Evolutionary conservation across 768 basidiomycete genomes (phyloP).

Genomic region (Trametes elegans): DNA sequence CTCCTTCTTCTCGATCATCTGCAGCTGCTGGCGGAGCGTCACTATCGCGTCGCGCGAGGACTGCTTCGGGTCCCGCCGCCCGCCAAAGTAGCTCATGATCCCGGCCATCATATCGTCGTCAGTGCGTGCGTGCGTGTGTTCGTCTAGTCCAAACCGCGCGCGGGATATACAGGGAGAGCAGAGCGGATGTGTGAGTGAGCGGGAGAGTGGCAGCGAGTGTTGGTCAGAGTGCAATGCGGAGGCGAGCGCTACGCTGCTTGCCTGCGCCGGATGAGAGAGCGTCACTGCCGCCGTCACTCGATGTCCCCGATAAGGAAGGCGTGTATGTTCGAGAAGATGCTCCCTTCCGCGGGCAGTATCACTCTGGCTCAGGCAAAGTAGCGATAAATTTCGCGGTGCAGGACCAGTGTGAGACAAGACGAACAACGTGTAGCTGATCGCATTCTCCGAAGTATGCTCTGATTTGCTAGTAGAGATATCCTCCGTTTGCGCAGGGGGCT

Average conservation of each 20-base stretch:
- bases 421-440: too few species aligned
- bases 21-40: slow-evolving; percentile 85
- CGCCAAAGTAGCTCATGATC: slow-evolving; percentile 88
- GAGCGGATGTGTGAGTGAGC: not conserved
- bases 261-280: not conserved
- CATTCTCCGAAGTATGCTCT: too few species aligned
- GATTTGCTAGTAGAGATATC: too few species aligned
- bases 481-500: too few species aligned
- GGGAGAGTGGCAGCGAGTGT: slow-evolving; percentile 1
- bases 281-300: slow-evolving; percentile 23
- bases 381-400: too few species aligned
- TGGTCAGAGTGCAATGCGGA: slow-evolving; percentile 17
- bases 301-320: slow-evolving; percentile 31
- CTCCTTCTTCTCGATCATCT: slow-evolving; percentile 99
- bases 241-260: slow-evolving; percentile 7
- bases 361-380: not conserved
- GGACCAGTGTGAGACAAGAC: too few species aligned
- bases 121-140: not conserved
- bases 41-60: slow-evolving; percentile 92
- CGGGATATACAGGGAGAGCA: not conserved
- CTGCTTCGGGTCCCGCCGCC: slow-evolving; percentile 78
- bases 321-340: slow-evolving; percentile 7
- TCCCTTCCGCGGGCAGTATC: not conserved
- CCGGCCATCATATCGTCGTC: slow-evolving; percentile 63
- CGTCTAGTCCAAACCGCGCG: not conserved